Conservation (phyloP, 345 rosid species). For the Populus deltoides region DNA sequence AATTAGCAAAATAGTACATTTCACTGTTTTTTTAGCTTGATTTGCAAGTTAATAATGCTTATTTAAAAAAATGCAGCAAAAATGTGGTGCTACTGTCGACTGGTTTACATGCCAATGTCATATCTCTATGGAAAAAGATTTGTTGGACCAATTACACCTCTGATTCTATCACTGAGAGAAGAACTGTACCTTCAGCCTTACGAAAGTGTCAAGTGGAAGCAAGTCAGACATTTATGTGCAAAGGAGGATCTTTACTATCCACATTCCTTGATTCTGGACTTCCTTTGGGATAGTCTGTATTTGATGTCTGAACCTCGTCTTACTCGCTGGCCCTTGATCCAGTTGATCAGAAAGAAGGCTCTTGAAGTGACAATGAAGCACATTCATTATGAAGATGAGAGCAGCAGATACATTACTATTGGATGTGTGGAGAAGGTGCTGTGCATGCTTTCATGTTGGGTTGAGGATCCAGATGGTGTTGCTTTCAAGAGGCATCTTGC, state of each 20-base stretch:
- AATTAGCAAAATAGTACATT: background rate
- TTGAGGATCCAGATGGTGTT: slow-evolving; percentile 57
- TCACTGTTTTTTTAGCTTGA: background rate
- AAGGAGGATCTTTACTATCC: too few species aligned
- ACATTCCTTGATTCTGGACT: too few species aligned
- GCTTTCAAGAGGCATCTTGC: slow-evolving; percentile 57
- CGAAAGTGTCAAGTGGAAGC: slow-evolving; percentile 1
- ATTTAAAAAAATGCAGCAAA: slow-evolving; percentile 9
- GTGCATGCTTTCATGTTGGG: slow-evolving; percentile 69
- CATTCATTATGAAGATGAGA: slow-evolving; percentile 35
- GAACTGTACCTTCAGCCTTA: slow-evolving; percentile 16
- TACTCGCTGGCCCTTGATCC: slow-evolving; percentile 26
- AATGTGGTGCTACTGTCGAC: slow-evolving; percentile 31
- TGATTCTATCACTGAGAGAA: slow-evolving; percentile 15
- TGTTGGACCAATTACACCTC: slow-evolving; percentile 17
- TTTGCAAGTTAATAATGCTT: background rate
- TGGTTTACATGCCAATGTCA: too few species aligned
- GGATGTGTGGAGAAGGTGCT: slow-evolving; percentile 32
- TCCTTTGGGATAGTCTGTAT: too few species aligned
- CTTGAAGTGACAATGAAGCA: slow-evolving; percentile 14
- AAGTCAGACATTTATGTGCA: too few species aligned
- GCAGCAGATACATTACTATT: slow-evolving; percentile 34
- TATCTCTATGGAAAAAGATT: background rate
- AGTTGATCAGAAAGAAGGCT: slow-evolving; percentile 21
- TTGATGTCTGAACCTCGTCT: too few species aligned